Evolutionary conservation across 768 basidiomycete species (phyloP), one percentile per base, ranked within the genome.

Genomic region (Russula sp.): DNA sequence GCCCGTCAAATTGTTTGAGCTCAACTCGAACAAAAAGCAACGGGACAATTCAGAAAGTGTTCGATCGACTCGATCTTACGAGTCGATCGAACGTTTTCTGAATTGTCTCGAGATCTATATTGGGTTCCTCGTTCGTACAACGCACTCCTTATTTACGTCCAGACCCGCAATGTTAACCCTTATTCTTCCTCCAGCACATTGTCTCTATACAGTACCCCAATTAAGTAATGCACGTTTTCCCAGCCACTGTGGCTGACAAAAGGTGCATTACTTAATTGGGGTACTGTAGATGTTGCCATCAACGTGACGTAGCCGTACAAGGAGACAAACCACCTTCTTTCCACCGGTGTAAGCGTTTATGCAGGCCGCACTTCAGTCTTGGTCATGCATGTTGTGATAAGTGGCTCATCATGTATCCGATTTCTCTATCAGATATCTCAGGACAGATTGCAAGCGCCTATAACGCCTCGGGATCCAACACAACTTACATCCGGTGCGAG

Each of bases 291-390:
- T 14, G 80, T 83, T 5, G 80, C 80, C 1, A 58, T 78, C 13
- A 86, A 86, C 70, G 75, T 75, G 48, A 79, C 80, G 2, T 76
- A 79, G 2, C 83, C 83, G 13, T 86, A 86, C 64, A 75, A 77
- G 11, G 85, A 85, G 71, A 70, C 73, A 8, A 77, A 77, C 65
- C 77, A 61, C 80, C 79, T 13, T 70, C 75, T 3, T 85, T 84
- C 67, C 70, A 74, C 0, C 75, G 82, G 70, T 83, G 84, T 84
- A 34, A 49, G 79, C 72, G 34, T 49, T 26, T 38, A 22, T 57
- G 36, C 57, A 16, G 26, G 57, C 28, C 20, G 16, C n/a, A 10
- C 36, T 13, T 6, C n/a, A 7, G 34, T 36, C 53, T 18, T n/a
- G 24, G 20, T n/a, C 53, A 36, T 24, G 3, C 7, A n/a, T 26